A percentile compares a stretch with the other conserved stretches of the same genome.
Evolutionary conservation across 2,329 filamentous ascomycete genomes (phyloP).

Genomic region (Arthrobotrys entomopaga): DNA sequence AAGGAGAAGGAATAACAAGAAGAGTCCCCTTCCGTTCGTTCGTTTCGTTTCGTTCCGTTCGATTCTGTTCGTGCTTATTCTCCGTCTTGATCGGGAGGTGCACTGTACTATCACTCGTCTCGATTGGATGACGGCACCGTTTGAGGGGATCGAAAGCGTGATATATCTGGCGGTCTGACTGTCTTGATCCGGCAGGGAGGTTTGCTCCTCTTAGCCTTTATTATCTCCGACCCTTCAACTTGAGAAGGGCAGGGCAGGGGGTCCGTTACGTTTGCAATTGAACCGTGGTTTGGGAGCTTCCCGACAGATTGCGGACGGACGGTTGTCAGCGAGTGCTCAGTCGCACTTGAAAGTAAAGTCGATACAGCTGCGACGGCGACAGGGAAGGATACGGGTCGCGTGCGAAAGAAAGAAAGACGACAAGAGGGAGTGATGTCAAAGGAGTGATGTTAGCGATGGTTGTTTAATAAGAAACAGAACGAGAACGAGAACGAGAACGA

Average conservation of each 20-base stretch:
- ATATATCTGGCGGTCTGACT: constrained; percentile 8
- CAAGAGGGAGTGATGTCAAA: background rate
- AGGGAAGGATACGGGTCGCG: no score
- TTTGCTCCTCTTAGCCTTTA: background rate
- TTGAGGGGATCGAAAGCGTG: constrained; percentile 24
- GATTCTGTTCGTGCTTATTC: background rate
- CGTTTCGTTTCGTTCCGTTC: no score
- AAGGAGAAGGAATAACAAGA: background rate
- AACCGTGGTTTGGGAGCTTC: background rate
- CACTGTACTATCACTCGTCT: background rate
- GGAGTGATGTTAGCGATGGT: background rate
- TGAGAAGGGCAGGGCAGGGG: no score
- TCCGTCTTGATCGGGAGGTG: constrained; percentile 31
- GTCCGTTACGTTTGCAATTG: no score
- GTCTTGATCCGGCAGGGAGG: constrained; percentile 34
- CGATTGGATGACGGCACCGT: constrained; percentile 22
- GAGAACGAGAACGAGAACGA: background rate
- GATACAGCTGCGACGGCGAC: no score
- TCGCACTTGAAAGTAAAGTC: no score
- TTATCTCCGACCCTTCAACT: no score
- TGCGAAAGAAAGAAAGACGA: no score
- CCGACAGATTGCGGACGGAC: constrained; percentile 31
- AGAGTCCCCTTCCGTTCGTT: background rate
- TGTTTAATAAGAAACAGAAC: background rate
- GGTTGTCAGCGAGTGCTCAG: background rate